Evolutionary conservation across 2,329 filamentous ascomycete genomes (phyloP), one percentile per base, ranked within the genome.

Genomic region (Ophiostoma montium): DNA sequence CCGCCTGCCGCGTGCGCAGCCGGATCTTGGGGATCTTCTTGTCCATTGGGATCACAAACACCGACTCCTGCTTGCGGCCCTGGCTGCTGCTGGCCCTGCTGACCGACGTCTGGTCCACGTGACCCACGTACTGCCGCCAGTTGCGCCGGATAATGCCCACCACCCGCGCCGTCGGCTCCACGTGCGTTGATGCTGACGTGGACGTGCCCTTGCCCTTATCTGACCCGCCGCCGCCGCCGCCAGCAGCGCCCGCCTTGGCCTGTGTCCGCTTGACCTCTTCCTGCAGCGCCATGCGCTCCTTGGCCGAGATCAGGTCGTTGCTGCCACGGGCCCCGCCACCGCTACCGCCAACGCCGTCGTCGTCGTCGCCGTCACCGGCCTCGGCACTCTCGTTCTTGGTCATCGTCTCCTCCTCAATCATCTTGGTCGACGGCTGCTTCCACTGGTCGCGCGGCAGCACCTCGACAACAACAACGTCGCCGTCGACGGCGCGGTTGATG

Each of bases 21-120:
- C 88, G 80, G 58, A 98, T 95, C 69, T 96, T 98, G 2, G 92
- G 92, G 19, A 98, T 85, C 59, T 87, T 84, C 71, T 95, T 96
- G 66, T 98, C 90, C 90, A 98, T 96, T 4, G 92, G 89, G 45
- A 96, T 80, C 16, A 98, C 74, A 65, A 98, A 98, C 13, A 98
- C 88, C 15, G 79, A 94, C 62, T 95, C 88, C 62, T 94, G 87
- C 58, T 84, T 84, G 51, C 88, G 78, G 30, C 86, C 87, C 57
- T 88, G 82, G 52, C 80, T 82, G 2, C 80, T 82, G 2, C 77
- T 76, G 3, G 80, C 76, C 48, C 81, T 78, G 59, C 82, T 82
- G 45, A 88, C 82, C 2, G 89, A 94, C 11, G 84, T 86, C 46
- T 83, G 81, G 61, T 98, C 92, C 50, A 98, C 83, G 61, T 95